A percentile compares a stretch with the other conserved stretches of the same genome.
Conservation (phyloP, 2,329 filamentous ascomycete genomes). For the Fonsecaea nubica region DNA sequence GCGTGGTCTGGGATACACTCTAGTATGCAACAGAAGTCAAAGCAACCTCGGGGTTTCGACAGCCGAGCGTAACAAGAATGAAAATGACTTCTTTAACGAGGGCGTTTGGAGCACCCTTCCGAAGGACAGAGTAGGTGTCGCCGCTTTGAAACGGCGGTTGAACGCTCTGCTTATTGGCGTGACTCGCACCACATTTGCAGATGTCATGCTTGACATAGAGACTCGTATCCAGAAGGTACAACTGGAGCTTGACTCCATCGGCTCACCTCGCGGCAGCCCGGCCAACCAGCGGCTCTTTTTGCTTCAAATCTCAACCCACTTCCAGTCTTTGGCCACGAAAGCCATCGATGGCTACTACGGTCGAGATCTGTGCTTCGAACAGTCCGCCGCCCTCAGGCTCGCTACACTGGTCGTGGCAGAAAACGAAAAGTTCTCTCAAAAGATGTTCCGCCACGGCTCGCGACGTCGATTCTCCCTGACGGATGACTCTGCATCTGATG, state of each 20-base stretch:
- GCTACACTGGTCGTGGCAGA: conserved; percentile 45
- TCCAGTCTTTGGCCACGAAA: conserved; percentile 46
- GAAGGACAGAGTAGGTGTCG: conserved; percentile 51
- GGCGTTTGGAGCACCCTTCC: conserved; percentile 49
- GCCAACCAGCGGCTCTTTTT: conserved; percentile 49
- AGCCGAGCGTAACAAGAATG: conserved; percentile 43
- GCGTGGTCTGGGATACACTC: too few species aligned
- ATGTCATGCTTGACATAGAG: conserved; percentile 50
- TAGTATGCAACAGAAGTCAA: conserved; percentile 38
- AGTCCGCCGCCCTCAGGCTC: conserved; percentile 43
- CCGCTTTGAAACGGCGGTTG: conserved; percentile 49
- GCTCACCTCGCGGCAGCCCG: conserved; percentile 45
- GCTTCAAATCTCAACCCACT: conserved; percentile 48
- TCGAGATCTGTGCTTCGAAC: conserved; percentile 45
- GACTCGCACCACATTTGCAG: conserved; percentile 55
- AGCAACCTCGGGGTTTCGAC: conserved; percentile 38
- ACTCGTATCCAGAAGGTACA: conserved; percentile 43
- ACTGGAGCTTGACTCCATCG: conserved; percentile 44
- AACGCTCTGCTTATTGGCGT: conserved; percentile 52
- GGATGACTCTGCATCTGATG: conserved; percentile 31
- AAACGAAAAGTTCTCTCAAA: conserved; percentile 39
- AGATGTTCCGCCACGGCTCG: conserved; percentile 35
- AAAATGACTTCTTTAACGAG: conserved; percentile 47
- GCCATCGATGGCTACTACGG: conserved; percentile 50
- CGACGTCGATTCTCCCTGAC: conserved; percentile 9